phyloP scores from a whole-genome alignment of 2,329 filamentous ascomycete species.

The Thielaviopsis punctulata region DNA sequence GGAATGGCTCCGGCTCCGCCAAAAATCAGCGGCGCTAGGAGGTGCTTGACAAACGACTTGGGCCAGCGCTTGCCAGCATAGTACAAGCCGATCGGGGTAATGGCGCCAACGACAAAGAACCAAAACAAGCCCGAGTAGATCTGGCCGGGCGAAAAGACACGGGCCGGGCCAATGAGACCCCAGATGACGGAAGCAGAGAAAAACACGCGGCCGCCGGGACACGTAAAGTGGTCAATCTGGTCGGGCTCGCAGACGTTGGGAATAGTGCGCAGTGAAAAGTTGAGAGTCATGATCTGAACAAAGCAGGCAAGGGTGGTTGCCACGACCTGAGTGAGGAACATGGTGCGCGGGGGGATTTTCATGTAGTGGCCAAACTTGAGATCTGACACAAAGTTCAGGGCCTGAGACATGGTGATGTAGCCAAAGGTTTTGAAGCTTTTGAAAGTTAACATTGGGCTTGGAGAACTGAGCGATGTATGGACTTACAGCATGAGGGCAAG shows the following conservation, averaged over 20 bases:
- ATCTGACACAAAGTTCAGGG: constrained; percentile 45
- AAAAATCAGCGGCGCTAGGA: constrained; percentile 47
- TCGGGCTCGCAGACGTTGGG: constrained; percentile 42
- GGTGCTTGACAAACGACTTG: constrained; percentile 29
- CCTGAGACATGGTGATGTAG: constrained; percentile 47
- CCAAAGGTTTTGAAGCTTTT: constrained; percentile 44
- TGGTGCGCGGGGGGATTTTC: constrained; percentile 49
- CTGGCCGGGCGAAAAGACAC: constrained; percentile 45
- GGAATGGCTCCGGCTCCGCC: constrained; percentile 41
- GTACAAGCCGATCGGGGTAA: constrained; percentile 35
- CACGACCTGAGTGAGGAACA: constrained; percentile 49
- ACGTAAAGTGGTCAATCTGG: constrained; percentile 42
- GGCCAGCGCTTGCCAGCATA: constrained; percentile 32
- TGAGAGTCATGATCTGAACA: constrained; percentile 47
- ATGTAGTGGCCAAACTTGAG: constrained; percentile 60
- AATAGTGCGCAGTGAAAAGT: constrained; percentile 44
- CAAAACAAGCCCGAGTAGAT: constrained; percentile 43
- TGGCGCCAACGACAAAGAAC: constrained; percentile 41
- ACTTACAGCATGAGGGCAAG: constrained; percentile 55
- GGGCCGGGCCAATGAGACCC: constrained; percentile 46
- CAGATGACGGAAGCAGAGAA: constrained; percentile 51
- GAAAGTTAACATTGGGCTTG: constrained; percentile 1
- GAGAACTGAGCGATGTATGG: background rate
- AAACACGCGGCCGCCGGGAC: constrained; percentile 45
- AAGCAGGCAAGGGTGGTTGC: constrained; percentile 50